Evolutionary conservation across 441 rosid genomes (phyloP).

Genomic region (Euphorbia celastroides): DNA sequence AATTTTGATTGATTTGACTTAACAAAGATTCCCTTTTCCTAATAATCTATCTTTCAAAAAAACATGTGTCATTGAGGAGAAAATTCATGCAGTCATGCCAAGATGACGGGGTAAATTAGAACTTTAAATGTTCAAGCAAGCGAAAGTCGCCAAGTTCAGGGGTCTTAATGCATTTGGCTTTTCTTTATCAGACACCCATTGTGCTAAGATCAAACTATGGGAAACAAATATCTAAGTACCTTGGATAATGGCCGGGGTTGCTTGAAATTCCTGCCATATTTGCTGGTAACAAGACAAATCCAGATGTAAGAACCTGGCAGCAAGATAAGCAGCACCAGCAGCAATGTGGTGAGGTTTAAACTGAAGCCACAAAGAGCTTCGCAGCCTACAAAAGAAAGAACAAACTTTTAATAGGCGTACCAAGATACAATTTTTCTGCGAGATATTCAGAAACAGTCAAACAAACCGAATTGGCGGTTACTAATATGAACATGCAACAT

Average conservation of each 20-base stretch:
- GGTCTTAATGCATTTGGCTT: too few relatives aligned
- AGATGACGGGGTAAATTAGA: too few relatives aligned
- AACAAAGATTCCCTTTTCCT: too few relatives aligned
- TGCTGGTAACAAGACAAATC: conserved; percentile 51
- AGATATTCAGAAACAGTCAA: conserved; percentile 20
- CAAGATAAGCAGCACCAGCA: conserved; percentile 79
- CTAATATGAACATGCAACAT: conserved; percentile 21
- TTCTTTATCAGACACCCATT: too few relatives aligned
- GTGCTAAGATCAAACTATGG: too few relatives aligned
- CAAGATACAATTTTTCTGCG: not conserved
- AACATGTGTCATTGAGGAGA: too few relatives aligned
- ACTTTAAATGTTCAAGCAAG: too few relatives aligned
- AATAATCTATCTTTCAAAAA: too few relatives aligned
- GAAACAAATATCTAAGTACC: conserved; percentile 31
- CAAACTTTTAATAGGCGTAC: not conserved
- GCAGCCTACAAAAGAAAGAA: conserved; percentile 51
- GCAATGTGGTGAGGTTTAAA: conserved; percentile 79
- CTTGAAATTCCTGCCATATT: conserved; percentile 66
- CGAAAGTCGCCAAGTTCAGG: too few relatives aligned
- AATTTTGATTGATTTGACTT: too few relatives aligned
- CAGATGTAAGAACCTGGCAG: conserved; percentile 54
- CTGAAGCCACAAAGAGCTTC: conserved; percentile 85
- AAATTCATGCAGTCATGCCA: too few relatives aligned
- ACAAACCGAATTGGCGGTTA: conserved; percentile 27
- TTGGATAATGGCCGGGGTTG: conserved; percentile 59